These are phyloP conservation scores for Primulina tabacum DNA, from an alignment of 257 asterid species.

Conservation along the genomic window DNA sequence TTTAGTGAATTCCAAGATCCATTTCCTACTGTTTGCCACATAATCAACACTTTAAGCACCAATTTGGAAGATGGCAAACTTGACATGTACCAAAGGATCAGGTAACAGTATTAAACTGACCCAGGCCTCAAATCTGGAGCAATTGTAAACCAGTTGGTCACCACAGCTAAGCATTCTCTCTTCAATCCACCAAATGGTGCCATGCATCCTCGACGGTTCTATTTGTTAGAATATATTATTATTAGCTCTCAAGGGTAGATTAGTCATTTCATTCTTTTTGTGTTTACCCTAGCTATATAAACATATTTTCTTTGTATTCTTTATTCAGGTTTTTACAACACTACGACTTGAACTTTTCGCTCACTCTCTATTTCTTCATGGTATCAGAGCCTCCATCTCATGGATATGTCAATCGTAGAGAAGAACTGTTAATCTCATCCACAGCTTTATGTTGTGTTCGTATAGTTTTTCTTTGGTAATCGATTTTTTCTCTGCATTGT, in stretches of 20 bases:
- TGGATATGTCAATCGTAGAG: not conserved
- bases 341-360: too few relatives aligned
- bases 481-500: too few relatives aligned
- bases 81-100: not conserved
- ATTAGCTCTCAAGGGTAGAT: too few relatives aligned
- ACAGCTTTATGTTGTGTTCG: too few relatives aligned
- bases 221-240: too few relatives aligned
- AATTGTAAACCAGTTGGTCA: not conserved
- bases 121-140: not conserved
- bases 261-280: too few relatives aligned
- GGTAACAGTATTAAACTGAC: not conserved
- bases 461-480: too few relatives aligned
- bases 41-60: not conserved
- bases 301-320: too few relatives aligned
- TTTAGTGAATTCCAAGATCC: not conserved
- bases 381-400: conserved; percentile 17
- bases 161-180: not conserved
- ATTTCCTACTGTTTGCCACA: not conserved
- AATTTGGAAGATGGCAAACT: not conserved
- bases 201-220: not conserved
- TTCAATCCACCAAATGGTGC: too few relatives aligned
- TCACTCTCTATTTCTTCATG: not conserved
- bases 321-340: too few relatives aligned
- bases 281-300: too few relatives aligned
- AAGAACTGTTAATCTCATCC: too few relatives aligned